These are phyloP conservation scores for Globisporangium takayamanum DNA, from an alignment of 352 stramenopile genomes.

Conservation along the genomic window DNA sequence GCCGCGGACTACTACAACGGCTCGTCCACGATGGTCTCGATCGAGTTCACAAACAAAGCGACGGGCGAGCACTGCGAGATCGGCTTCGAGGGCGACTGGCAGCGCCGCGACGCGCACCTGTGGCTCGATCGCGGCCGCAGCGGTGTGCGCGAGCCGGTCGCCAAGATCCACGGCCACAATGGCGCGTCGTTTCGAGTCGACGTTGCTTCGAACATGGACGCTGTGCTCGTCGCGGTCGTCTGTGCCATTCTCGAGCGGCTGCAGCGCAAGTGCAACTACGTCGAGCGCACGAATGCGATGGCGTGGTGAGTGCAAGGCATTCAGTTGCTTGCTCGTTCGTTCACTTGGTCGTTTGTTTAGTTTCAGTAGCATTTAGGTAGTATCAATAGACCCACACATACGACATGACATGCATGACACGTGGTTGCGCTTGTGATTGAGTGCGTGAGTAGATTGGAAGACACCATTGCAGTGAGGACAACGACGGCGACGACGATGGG, in stretches of 20 bases:
- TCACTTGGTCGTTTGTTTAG: neutral
- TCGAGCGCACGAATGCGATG: neutral
- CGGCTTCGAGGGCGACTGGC: no score
- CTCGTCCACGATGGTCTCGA: neutral
- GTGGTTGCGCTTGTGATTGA: no score
- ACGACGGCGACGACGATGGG: no score
- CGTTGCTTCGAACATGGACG: constrained; percentile 23
- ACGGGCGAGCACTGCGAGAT: constrained; percentile 2
- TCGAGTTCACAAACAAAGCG: constrained; percentile 1
- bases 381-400: no score
- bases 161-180: no score
- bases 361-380: neutral
- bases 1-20: neutral
- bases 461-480: no score
- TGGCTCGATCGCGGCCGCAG: no score
- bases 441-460: no score
- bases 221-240: constrained; percentile 23
- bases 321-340: no score
- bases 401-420: no score
- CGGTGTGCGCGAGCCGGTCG: no score
- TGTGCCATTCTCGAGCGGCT: constrained; percentile 12
- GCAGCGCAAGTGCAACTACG: neutral
- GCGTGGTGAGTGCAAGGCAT: neutral
- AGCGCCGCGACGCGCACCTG: no score
- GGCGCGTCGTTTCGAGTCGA: constrained; percentile 17